Base-by-base conservation (phyloP, 2,329 filamentous ascomycete genomes). In the Didymella segeticola region DNA sequence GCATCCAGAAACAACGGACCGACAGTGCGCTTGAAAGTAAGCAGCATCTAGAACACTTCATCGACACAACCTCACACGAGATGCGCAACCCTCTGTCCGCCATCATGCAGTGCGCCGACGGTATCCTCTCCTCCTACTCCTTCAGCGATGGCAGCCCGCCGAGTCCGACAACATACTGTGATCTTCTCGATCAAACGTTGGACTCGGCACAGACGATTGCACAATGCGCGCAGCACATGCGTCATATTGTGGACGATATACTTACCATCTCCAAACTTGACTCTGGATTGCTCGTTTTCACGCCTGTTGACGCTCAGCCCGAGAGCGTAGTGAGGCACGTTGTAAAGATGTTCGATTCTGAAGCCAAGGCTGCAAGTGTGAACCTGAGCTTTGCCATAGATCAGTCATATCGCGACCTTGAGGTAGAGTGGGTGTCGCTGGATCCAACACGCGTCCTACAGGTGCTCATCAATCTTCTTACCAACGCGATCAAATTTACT, bases 211-310 rank as follows among this genome's bases (percentile, higher is more conserved):
- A 78, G 34, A 79, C 75, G 2, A 79, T 80, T 53, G 73, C 72
- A 5, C 67, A 75, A 15, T 80, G 77, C 53, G 72, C 74, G 2
- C 72, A 75, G 31, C 78, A 80, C 53, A 77, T 78, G 64, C 78
- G 78, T 42, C 64, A 75, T 17, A 79, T 80, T n/a, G 76, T 80
- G 2, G 78, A 80, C 47, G 78, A 80, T 47, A 72, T 79, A 5
- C 62, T 80, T 3, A 79, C 77, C 1, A 68, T 79, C 20, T 78
- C 75, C 1, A 80, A 80, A 43, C 67, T 80, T 5, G 77, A 79
- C 53, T 77, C 77, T 0, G 72, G 69, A 5, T 66, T 80, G 15
- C 62, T 79, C 1, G 63, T 72, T 7, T 75, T 79, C 29, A 75
- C 73, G 2, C 76, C 78, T 1, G 68, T 77, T 29, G 70, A 70